Evolutionary conservation across 208 protist species (phyloP), one percentile per base, ranked within the genome.

Genomic region (Leishmania martiniquensis): DNA sequence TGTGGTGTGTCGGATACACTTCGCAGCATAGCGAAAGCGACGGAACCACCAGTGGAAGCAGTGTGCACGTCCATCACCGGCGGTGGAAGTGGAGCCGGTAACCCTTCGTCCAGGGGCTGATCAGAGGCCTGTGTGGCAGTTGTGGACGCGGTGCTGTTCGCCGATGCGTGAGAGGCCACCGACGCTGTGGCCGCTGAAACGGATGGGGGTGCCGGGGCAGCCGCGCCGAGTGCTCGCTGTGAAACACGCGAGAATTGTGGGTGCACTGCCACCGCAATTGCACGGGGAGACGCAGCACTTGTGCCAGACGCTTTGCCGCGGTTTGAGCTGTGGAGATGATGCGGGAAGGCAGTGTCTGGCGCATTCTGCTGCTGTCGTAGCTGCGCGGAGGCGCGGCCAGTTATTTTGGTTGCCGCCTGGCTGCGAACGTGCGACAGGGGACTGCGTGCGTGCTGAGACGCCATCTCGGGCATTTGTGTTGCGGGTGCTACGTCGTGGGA

Each of bases 191-290:
- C 49, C 29, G 70, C 60, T 15, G 52, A 17, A 74, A 9, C 5
- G 9, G 70, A n/a, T 47, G 72, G n/a, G 4, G 20, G 22, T 32
- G 17, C 55, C 17, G 34, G 25, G 49, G 32, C 32, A 34, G 54
- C 55, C 49, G 54, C 22, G 20, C 37, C 65, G 4, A 34, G n/a
- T 17, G n/a, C 32, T 20, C 72, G 54, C 55, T 47, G 25, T 29
- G 72, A 55, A 59, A 25, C 37, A 47, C 72, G 72, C n/a, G 55
- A 37, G 13, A 76, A 63, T 15, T 55, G 72, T 51, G 72, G 72
- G 37, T 76, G 72, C 39, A 76, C 57, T 0, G 42, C 72, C 2
- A 76, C 72, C 25, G 72, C 72, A 17, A 44, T 66, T 10, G 71
- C 25, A 20, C 71, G 71, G 10, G 71, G 37, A 49, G 71, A 13